phyloP scores from a whole-genome alignment of 2,329 filamentous ascomycete species.

The Mycogone perniciosa region DNA sequence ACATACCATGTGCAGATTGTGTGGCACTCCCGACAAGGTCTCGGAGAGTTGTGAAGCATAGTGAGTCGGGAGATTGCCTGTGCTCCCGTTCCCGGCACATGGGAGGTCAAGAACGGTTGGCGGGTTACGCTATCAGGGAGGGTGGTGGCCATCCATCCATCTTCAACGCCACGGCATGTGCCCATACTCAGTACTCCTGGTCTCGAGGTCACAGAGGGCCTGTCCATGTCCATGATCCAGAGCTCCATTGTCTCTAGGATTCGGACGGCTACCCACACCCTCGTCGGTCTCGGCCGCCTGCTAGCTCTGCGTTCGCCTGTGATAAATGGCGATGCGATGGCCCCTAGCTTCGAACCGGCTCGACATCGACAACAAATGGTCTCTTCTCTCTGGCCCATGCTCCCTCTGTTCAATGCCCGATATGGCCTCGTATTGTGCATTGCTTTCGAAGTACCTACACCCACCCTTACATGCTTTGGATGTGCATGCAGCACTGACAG shows the following conservation, averaged over 20 bases:
- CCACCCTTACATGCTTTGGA: background rate
- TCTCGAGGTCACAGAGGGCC: background rate
- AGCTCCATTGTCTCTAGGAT: background rate
- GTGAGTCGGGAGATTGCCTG: slow-evolving; percentile 2
- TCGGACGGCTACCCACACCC: slow-evolving; percentile 8
- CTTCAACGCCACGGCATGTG: slow-evolving; percentile 2
- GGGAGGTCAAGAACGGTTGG: slow-evolving; percentile 4
- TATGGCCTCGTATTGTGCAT: background rate
- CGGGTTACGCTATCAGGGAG: background rate
- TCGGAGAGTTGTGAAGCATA: background rate
- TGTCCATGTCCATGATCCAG: slow-evolving; percentile 1
- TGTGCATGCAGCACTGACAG: background rate
- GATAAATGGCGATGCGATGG: slow-evolving; percentile 2
- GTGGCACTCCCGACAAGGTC: background rate
- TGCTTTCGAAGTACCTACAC: background rate
- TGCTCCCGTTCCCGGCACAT: slow-evolving; percentile 2
- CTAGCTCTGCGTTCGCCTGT: background rate
- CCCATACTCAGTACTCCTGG: background rate
- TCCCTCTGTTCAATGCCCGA: background rate
- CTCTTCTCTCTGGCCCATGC: background rate
- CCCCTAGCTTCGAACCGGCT: background rate
- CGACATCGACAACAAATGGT: slow-evolving; percentile 5
- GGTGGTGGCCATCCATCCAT: background rate
- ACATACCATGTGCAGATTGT: background rate
- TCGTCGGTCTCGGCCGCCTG: slow-evolving; percentile 9